These are phyloP conservation scores for Phytophthora sojae DNA, from an alignment of 352 stramenopile genomes.

Conservation along the genomic window DNA sequence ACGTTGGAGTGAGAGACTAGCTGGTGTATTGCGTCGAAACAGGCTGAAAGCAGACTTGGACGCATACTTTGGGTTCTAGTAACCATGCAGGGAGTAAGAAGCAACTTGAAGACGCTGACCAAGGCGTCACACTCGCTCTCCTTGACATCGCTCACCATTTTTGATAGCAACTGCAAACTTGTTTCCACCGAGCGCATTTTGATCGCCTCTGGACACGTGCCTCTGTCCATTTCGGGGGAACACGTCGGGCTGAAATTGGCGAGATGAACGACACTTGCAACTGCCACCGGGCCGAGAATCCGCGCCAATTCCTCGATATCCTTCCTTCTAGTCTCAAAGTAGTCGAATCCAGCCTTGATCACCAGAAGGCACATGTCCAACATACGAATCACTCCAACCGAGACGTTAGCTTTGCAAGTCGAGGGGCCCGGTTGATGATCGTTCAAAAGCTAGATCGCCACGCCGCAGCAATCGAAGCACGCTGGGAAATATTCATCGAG, in stretches of 20 bases:
- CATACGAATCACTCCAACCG: conserved; percentile 19
- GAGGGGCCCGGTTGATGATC: neutral
- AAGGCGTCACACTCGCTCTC: conserved; percentile 4
- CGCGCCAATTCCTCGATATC: conserved; percentile 9
- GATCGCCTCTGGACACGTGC: neutral
- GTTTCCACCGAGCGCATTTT: conserved; percentile 9
- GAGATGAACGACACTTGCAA: conserved; percentile 12
- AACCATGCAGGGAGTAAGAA: conserved; percentile 5
- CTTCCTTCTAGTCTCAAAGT: conserved; percentile 16
- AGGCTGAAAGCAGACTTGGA: conserved; percentile 1
- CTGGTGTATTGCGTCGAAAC: conserved; percentile 13
- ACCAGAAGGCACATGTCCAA: conserved; percentile 29
- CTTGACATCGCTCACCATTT: conserved; percentile 10
- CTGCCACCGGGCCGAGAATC: conserved; percentile 13
- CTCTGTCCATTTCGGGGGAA: conserved; percentile 1
- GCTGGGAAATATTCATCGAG: conserved; percentile 11
- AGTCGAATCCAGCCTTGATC: conserved; percentile 24
- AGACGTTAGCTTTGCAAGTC: neutral
- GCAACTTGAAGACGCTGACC: conserved; percentile 13
- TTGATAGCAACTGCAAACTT: conserved; percentile 24
- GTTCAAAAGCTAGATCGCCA: conserved; percentile 17
- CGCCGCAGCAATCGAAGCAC: conserved; percentile 28
- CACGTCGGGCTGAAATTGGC: neutral
- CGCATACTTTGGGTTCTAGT: neutral
- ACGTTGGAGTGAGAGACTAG: conserved; percentile 14